A percentile compares a stretch with the other conserved stretches of the same genome.
phyloP scores from a whole-genome alignment of 441 rosid genomes.

The Eruca vesicaria region DNA sequence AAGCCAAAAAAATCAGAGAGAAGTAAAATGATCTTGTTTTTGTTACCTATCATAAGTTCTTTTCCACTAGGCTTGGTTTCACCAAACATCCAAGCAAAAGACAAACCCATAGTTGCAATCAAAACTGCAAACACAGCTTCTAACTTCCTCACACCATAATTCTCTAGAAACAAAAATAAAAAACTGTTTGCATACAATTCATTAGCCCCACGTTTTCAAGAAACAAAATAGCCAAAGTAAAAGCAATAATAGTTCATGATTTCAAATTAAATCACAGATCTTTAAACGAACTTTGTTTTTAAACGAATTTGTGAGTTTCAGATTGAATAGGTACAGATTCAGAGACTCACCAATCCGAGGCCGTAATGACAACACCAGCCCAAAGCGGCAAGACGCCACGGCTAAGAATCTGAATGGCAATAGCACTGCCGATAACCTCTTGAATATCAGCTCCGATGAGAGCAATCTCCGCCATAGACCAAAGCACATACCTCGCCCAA shows the following conservation, averaged over 20 bases:
- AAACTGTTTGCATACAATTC: conserved; percentile 56
- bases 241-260: not conserved
- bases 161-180: conserved; percentile 82
- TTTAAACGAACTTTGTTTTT: no score
- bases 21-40: not conserved
- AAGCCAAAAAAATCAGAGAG: not conserved
- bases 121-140: conserved; percentile 87
- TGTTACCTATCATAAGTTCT: conserved; percentile 75
- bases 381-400: conserved; percentile 84
- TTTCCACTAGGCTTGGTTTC: conserved; percentile 78
- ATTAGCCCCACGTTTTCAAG: conserved; percentile 20
- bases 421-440: conserved; percentile 95
- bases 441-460: conserved; percentile 94
- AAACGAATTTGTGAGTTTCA: not conserved
- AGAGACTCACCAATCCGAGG: conserved; percentile 62
- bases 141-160: conserved; percentile 88
- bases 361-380: conserved; percentile 89
- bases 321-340: not conserved
- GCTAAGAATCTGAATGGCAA: conserved; percentile 89
- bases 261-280: not conserved
- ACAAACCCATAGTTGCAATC: conserved; percentile 79
- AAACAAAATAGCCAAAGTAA: not conserved
- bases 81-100: conserved; percentile 97
- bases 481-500: conserved; percentile 78
- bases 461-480: conserved; percentile 96